phyloP scores from a whole-genome alignment of 371 early-diverging fungal species.

The Choanephora cucurbitarum region DNA sequence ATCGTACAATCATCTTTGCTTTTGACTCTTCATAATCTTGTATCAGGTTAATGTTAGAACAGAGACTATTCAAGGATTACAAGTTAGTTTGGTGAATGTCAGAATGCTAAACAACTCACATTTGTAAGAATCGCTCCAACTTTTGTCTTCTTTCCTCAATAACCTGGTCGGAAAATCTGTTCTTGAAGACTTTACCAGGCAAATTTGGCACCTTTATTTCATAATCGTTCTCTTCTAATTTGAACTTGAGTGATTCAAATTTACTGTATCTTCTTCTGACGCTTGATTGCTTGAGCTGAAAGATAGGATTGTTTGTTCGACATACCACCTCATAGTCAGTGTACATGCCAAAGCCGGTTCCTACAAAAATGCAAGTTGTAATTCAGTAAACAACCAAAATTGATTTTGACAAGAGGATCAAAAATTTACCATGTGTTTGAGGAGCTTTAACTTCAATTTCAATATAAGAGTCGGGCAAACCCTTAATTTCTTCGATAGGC shows the following conservation, averaged over 20 bases:
- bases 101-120: constrained; percentile 57
- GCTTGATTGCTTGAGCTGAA: constrained; percentile 78
- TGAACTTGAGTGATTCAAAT: constrained; percentile 96
- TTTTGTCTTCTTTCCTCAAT: constrained; percentile 90
- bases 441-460: constrained; percentile 95
- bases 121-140: constrained; percentile 92
- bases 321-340: constrained; percentile 96
- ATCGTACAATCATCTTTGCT: constrained; percentile 16
- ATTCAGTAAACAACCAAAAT: background rate
- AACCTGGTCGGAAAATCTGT: constrained; percentile 90
- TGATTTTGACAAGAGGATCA: too few species aligned
- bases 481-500: constrained; percentile 87
- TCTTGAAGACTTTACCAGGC: constrained; percentile 96
- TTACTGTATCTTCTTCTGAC: constrained; percentile 95
- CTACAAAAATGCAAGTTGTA: constrained; percentile 1
- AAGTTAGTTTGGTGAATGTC: background rate
- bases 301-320: constrained; percentile 94
- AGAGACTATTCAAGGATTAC: background rate
- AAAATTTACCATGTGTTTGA: constrained; percentile 74
- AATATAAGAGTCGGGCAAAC: constrained; percentile 92
- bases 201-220: constrained; percentile 93
- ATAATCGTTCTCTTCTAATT: constrained; percentile 84
- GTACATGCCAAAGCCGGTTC: constrained; percentile 73
- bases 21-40: constrained; percentile 24
- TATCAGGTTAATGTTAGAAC: constrained; percentile 18